Evolutionary conservation across 2,329 filamentous ascomycete genomes (phyloP).

Genomic region (Rhynchosporium graminicola): DNA sequence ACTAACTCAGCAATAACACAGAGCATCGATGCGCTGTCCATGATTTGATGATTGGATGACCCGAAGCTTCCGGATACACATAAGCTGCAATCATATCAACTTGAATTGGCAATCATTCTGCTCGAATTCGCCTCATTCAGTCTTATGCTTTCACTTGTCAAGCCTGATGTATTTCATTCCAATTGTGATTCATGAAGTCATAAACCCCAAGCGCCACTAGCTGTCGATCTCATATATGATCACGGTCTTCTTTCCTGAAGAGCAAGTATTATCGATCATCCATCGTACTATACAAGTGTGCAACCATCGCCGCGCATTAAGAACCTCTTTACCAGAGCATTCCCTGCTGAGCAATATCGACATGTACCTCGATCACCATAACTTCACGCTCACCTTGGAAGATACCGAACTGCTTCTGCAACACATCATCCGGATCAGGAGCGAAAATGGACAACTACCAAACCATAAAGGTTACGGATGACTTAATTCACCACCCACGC

Average conservation of each 20-base stretch:
- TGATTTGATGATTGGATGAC: not conserved
- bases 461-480: not conserved
- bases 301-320: not conserved
- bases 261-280: not conserved
- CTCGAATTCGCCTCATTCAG: not conserved
- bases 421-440: not conserved
- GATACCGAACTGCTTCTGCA: not conserved
- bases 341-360: not conserved
- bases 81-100: not conserved
- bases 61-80: not conserved
- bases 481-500: not conserved
- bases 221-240: not conserved
- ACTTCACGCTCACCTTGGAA: not conserved
- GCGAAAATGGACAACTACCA: not conserved
- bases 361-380: not conserved
- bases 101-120: not conserved
- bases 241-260: not conserved
- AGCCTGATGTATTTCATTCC: not conserved
- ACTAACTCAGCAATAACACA: not conserved
- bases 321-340: not conserved
- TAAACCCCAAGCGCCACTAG: not conserved
- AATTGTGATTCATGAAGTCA: not conserved
- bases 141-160: not conserved
- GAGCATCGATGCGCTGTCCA: not conserved
- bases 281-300: not conserved